phyloP scores from a whole-genome alignment of 2,329 filamentous ascomycete species.

The Aspergillus alliaceus region DNA sequence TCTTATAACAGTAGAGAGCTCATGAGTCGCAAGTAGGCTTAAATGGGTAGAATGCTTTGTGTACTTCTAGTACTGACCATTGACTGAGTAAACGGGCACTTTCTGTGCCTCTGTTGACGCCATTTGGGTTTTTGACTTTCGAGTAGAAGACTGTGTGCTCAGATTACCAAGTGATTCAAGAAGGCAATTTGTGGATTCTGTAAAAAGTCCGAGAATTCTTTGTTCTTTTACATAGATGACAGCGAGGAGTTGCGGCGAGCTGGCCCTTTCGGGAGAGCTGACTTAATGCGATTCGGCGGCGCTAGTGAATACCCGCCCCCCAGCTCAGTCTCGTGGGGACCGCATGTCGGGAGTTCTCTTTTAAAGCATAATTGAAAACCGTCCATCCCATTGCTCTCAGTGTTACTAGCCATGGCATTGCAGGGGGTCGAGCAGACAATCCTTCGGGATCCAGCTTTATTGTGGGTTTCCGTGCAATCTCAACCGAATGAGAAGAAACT shows the following conservation, averaged over 20 bases:
- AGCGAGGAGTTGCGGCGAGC: slow-evolving; percentile 33
- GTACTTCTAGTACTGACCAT: slow-evolving; percentile 34
- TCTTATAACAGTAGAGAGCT: neutral
- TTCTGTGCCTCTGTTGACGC: slow-evolving; percentile 34
- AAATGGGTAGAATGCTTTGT: slow-evolving; percentile 6
- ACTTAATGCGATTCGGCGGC: slow-evolving; percentile 19
- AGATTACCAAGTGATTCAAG: neutral
- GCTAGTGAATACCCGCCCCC: slow-evolving; percentile 5
- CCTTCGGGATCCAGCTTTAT: slow-evolving; percentile 95
- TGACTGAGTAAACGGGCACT: slow-evolving; percentile 47
- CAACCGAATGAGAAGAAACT: slow-evolving; percentile 11
- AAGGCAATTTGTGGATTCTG: neutral
- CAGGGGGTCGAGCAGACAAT: slow-evolving; percentile 87
- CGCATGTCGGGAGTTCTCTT: slow-evolving; percentile 8
- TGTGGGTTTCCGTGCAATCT: slow-evolving; percentile 62
- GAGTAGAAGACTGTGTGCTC: neutral
- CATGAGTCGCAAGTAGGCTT: neutral
- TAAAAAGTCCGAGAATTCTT: neutral
- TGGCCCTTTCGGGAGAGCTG: slow-evolving; percentile 31
- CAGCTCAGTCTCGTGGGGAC: slow-evolving; percentile 16
- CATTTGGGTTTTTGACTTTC: slow-evolving; percentile 16
- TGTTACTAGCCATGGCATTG: slow-evolving; percentile 64
- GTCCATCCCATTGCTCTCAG: neutral
- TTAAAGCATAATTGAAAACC: neutral
- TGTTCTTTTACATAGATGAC: neutral